Evolutionary conservation across 2,329 filamentous ascomycete species (phyloP), one percentile per base, ranked within the genome.

Genomic region (Trematosphaeria pertusa): DNA sequence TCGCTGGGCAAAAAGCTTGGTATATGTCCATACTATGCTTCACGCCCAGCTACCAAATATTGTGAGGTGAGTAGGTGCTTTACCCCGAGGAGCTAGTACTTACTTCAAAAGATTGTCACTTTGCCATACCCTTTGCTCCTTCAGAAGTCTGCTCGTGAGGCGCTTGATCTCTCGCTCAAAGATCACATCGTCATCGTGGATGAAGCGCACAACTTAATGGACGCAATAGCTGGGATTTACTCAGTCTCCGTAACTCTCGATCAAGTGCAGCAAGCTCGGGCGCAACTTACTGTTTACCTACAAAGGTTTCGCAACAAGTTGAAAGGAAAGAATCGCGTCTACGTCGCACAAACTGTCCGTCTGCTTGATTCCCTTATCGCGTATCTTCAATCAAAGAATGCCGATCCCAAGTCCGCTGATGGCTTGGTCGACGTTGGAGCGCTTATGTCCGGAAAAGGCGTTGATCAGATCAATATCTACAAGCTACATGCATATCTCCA

Each of bases 171-270:
- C 33, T 93, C 88, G 18, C 73, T 99, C 7, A 91, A 95, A 60
- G 85, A 86, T 4, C 94, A 96, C 63, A 80, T 99, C 0, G 86
- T 99, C n/a, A 88, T 99, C 19, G 89, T 99, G 37, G 94, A 99
- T 59, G 94, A 99, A 75, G 94, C 94, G 0, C 94, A 99, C 69
- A 99, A 99, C 65, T 83, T 99, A 41, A 96, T 97, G 87, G 92
- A 97, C 69, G 91, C 93, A 0, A 90, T 99, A 35, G 84, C 90
- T 12, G 87, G 86, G 35, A 94, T 96, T 24, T 86, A 97, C 67
- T 92, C 92, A 0, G 84, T 90, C 0, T 84, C 88, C 26, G 81
- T 97, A 15, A 84, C 83, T 2, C 75, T 96, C 3, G 76, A 76
- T 19, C 91, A 97, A 52, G 76, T 97, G 14, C 83, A 83, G 38